phyloP scores from a whole-genome alignment of 495 filamentous ascomycete species.

The Antarctomyces pellizariae region DNA sequence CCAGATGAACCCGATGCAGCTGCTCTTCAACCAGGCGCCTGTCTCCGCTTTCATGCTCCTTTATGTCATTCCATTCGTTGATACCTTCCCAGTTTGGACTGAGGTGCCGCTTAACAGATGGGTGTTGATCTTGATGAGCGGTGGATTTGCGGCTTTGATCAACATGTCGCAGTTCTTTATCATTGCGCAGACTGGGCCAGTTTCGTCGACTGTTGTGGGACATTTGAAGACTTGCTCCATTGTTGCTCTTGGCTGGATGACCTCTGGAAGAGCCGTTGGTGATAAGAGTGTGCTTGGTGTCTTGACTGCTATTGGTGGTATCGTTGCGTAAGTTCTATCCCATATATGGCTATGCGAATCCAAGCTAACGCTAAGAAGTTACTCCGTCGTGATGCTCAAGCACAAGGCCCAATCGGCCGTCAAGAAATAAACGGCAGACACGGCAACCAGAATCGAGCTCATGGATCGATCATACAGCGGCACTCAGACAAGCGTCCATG shows the following conservation, averaged over 20 bases:
- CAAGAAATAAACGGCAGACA: constrained; percentile 1
- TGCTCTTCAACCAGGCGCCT: constrained; percentile 49
- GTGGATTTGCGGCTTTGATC: constrained; percentile 39
- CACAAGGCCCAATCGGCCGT: constrained; percentile 6
- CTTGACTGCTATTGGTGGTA: constrained; percentile 28
- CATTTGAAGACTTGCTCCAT: constrained; percentile 39
- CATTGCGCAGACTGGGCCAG: constrained; percentile 42
- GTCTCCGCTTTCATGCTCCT: constrained; percentile 37
- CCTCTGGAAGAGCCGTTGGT: constrained; percentile 23
- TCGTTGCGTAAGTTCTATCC: constrained; percentile 21
- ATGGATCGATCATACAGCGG: constrained; percentile 1
- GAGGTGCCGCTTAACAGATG: constrained; percentile 24
- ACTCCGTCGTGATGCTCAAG: constrained; percentile 28
- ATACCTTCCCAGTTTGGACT: constrained; percentile 31
- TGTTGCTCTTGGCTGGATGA: constrained; percentile 31
- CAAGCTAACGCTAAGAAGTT: too few species aligned
- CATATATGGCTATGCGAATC: too few species aligned
- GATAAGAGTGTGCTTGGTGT: constrained; percentile 29
- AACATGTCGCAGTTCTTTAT: constrained; percentile 60
- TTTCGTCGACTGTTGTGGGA: constrained; percentile 48
- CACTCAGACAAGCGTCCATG: too few species aligned
- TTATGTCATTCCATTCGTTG: constrained; percentile 40
- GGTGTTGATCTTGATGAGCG: constrained; percentile 32
- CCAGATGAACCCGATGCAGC: constrained; percentile 44
- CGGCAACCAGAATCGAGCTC: constrained; percentile 4